Evolutionary conservation across 2,329 filamentous ascomycete species (phyloP).

Genomic region (Penicillium verrucosum): DNA sequence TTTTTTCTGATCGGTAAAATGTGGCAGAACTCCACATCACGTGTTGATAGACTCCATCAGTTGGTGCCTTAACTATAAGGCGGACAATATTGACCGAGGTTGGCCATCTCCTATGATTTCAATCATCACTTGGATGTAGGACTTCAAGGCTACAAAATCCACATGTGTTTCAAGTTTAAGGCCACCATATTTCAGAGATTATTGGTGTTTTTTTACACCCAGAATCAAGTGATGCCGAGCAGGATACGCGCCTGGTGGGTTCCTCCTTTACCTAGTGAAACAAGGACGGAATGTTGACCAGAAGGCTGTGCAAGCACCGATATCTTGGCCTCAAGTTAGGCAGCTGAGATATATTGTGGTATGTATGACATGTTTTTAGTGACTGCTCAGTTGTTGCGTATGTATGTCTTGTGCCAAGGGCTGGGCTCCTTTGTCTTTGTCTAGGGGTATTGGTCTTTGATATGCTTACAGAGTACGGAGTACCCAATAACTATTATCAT

Average conservation of each 20-base stretch:
- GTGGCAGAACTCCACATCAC: conserved; percentile 32
- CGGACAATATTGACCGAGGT: not conserved
- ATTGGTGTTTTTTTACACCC: not conserved
- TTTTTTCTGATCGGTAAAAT: conserved; percentile 26
- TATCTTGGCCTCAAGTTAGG: not conserved
- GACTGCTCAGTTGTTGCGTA: not conserved
- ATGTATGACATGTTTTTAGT: not conserved
- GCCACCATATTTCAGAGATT: not conserved
- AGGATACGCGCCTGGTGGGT: not conserved
- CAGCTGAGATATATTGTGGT: not conserved
- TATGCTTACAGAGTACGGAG: not conserved
- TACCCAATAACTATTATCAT: not conserved
- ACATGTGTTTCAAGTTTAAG: not conserved
- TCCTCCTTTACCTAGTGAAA: not conserved
- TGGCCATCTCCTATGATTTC: not conserved
- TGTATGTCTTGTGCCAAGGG: not conserved
- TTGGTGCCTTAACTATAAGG: conserved; percentile 14
- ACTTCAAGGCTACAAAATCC: not conserved
- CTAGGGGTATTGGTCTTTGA: not conserved
- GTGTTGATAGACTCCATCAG: conserved; percentile 26
- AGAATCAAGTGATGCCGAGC: not conserved
- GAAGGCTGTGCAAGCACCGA: not conserved
- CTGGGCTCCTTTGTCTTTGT: not conserved
- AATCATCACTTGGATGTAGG: not conserved
- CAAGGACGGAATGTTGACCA: not conserved